Evolutionary conservation across 331 rosid genomes (phyloP), one percentile per base, ranked within the genome.

Genomic region (Pyrus hybrid): DNA sequence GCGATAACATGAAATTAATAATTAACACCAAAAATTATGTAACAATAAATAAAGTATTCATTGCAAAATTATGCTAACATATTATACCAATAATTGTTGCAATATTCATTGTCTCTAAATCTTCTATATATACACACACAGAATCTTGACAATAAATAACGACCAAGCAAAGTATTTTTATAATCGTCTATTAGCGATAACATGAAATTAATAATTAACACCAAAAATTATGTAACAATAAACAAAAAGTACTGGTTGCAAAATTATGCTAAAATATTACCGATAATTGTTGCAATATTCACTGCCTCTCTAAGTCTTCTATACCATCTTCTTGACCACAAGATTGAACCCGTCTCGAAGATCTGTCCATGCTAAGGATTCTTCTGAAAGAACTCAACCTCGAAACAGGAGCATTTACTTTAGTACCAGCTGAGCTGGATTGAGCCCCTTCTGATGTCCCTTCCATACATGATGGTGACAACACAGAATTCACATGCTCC

Each of bases 221-320:
- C 8, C 8, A 43, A 1, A 73, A n/a, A 18, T 37, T 37, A 23
- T 6, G 26, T 51, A 51, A 29, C 51, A 28, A 51, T 18, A 18
- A 54, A 33, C 13, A 37, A 0, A 4, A 66, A 66, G 29, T 66
- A 33, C n/a, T 8, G 1, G 21, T 35, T 20, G 51, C 49, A 35
- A 66, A 66, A 70, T 8, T 26, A 49, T 49, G 26, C 47, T 53
- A 58, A 58, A 8, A 58, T 58, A 58, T 74, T n/a, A 64, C 53
- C 47, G 41, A 20, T 33, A 30, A 32, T 5, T 53, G 43, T 60
- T 83, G 14, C 23, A 20, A n/a, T 66, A 5, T 20, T 66, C 74
- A 87, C 74, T 87, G 97, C 26, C 90, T 85, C 86, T 95, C 99
- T 71, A 92, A 76, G 76, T 95, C 99, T n/a, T 75, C 79, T 22